These are phyloP conservation scores for Trypanosomatidae sp. DNA, from an alignment of 208 protist genomes.

Conservation along the genomic window DNA sequence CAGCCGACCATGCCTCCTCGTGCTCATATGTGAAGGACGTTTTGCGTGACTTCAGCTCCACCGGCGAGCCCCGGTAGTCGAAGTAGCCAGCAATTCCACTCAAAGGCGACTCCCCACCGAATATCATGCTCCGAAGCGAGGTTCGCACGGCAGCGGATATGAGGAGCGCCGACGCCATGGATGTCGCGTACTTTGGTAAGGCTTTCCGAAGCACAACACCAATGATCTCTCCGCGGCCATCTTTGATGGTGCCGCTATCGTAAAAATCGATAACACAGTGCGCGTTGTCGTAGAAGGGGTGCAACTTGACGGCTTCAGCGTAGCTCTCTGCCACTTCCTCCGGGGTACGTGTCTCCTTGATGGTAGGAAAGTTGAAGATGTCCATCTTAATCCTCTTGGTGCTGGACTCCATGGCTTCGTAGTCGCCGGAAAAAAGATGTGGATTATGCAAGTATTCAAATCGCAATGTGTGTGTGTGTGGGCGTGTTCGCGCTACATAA, in stretches of 20 bases:
- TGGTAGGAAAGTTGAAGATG: slow-evolving; percentile 27
- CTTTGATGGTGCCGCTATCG: slow-evolving; percentile 52
- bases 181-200: slow-evolving; percentile 58
- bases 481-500: neutral
- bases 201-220: slow-evolving; percentile 67
- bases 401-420: slow-evolving; percentile 21
- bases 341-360: slow-evolving; percentile 10
- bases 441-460: neutral
- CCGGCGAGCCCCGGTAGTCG: slow-evolving; percentile 86
- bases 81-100: slow-evolving; percentile 92
- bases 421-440: neutral
- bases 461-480: neutral
- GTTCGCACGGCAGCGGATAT: slow-evolving; percentile 65
- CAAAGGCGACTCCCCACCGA: slow-evolving; percentile 76
- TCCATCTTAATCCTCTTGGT: slow-evolving; percentile 41
- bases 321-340: slow-evolving; percentile 58
- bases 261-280: slow-evolving; percentile 72
- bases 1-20: slow-evolving; percentile 58
- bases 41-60: slow-evolving; percentile 86
- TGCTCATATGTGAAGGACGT: slow-evolving; percentile 86
- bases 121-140: slow-evolving; percentile 69
- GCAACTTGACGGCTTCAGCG: slow-evolving; percentile 62
- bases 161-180: slow-evolving; percentile 67
- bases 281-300: slow-evolving; percentile 85
- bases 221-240: slow-evolving; percentile 68